Base-by-base conservation (phyloP, 73 alveolate species). In the Durusdinium trenchii region DNA sequence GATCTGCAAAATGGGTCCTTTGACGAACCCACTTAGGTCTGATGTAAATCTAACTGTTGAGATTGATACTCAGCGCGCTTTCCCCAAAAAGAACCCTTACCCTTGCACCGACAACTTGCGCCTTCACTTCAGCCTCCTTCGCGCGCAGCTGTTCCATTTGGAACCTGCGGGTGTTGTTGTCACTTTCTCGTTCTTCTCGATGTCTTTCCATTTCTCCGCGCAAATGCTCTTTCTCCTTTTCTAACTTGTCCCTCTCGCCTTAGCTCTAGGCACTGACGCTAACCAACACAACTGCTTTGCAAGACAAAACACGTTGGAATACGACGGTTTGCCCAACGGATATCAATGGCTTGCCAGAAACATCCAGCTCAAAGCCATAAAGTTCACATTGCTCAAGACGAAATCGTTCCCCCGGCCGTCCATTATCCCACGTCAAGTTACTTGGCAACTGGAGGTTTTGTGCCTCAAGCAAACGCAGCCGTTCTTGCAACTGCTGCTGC, bases 221-320 rank as follows among this genome's bases (percentile, higher is more conserved):
- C 64, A 78, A 46, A 14, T 3, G 23, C 89, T 78, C 89, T 46
- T 78, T 78, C 45, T 78, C 89, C 42, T 78, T 78, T 28, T 78
- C 64, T 20, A 78, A 5, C 0, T 3, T 3, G 16, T 43, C 62
- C 45, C 38, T 14, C 42, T 78, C 89, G 30, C 89, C 89, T 78
- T 71, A 43, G 84, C 84, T 71, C 42, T 23, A 35, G 78, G 7
- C 16, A 64, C 38, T 40, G 9, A 64, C 78, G 38, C 5, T 35
- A 64, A n/a, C n/a, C n/a, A n/a, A n/a, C n/a, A n/a, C n/a, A n/a
- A n/a, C n/a, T n/a, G n/a, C n/a, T n/a, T n/a, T n/a, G n/a, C n/a
- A n/a, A n/a, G n/a, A n/a, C n/a, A n/a, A n/a, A n/a, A n/a, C n/a
- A n/a, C n/a, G n/a, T n/a, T n/a, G n/a, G n/a, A n/a, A n/a, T n/a